Evolutionary conservation across 768 basidiomycete genomes (phyloP).

Genomic region (Boletus pseudopeckii): DNA sequence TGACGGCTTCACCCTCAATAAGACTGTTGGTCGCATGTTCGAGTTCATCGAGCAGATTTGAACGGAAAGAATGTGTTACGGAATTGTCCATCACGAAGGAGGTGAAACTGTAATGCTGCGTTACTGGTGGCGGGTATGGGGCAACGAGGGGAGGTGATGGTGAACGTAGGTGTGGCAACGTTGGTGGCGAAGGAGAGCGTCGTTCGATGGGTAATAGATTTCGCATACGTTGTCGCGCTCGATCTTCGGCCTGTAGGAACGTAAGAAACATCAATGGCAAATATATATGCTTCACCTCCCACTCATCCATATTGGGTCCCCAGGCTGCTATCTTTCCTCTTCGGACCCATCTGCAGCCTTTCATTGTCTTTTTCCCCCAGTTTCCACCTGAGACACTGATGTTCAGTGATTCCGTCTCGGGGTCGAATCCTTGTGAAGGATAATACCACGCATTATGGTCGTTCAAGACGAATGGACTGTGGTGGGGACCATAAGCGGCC

Average conservation of each 20-base stretch:
- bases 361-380: slow-evolving; percentile 77
- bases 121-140: slow-evolving; percentile 67
- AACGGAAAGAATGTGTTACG: slow-evolving; percentile 80
- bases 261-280: slow-evolving; percentile 9
- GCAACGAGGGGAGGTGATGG: slow-evolving; percentile 76
- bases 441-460: slow-evolving; percentile 84
- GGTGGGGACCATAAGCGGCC: slow-evolving; percentile 7
- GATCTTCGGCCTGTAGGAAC: slow-evolving; percentile 64
- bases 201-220: slow-evolving; percentile 55
- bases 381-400: slow-evolving; percentile 59
- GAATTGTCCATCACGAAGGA: slow-evolving; percentile 86
- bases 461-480: slow-evolving; percentile 49
- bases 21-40: slow-evolving; percentile 80
- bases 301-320: slow-evolving; percentile 82
- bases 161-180: slow-evolving; percentile 71
- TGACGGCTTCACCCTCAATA: slow-evolving; percentile 75
- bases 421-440: slow-evolving; percentile 70
- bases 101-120: slow-evolving; percentile 71
- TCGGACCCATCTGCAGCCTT: slow-evolving; percentile 79
- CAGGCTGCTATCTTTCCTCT: slow-evolving; percentile 79
- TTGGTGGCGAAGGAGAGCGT: slow-evolving; percentile 69
- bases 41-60: slow-evolving; percentile 71
- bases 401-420: slow-evolving; percentile 56
- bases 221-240: slow-evolving; percentile 77
- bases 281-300: slow-evolving; percentile 55